These are phyloP conservation scores for Pilobolus umbonatus DNA, from an alignment of 192 early-diverging fungal genomes.

Conservation along the genomic window DNA sequence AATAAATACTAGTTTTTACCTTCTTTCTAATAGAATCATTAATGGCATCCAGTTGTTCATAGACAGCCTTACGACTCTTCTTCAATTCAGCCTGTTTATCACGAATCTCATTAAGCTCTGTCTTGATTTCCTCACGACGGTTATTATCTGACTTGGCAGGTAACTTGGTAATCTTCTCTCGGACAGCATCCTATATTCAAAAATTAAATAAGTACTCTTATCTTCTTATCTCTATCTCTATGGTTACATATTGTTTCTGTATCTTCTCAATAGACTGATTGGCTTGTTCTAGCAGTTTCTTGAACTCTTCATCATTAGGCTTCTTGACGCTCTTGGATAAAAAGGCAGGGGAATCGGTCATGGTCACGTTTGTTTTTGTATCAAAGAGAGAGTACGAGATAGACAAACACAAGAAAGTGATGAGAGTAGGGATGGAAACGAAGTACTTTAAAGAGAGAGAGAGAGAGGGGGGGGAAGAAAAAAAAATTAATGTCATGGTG, in stretches of 20 bases:
- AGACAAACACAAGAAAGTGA: too few species aligned
- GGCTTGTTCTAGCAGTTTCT: constrained; percentile 17
- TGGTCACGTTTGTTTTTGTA: too few species aligned
- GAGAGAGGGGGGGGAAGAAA: neutral
- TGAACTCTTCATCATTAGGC: constrained; percentile 25
- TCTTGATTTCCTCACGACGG: constrained; percentile 55
- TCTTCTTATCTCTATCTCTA: neutral
- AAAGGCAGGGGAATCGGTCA: constrained; percentile 17
- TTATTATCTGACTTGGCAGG: constrained; percentile 50
- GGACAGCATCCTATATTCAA: constrained; percentile 44
- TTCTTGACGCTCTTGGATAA: constrained; percentile 24
- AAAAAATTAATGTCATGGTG: neutral
- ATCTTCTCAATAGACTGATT: constrained; percentile 21
- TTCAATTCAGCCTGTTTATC: constrained; percentile 68
- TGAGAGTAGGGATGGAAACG: neutral
- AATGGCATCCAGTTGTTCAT: constrained; percentile 68
- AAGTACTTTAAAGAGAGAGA: neutral
- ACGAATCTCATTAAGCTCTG: constrained; percentile 60
- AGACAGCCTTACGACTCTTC: constrained; percentile 61
- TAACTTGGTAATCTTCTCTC: constrained; percentile 50
- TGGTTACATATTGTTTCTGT: constrained; percentile 31
- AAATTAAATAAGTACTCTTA: neutral
- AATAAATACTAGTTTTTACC: constrained; percentile 33
- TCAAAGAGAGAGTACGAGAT: too few species aligned
- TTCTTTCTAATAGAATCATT: constrained; percentile 78